Percentiles rank a stretch among this genome's conserved stretches.
Conservation (phyloP, 352 stramenopile genomes). For the Pythium biforme region DNA sequence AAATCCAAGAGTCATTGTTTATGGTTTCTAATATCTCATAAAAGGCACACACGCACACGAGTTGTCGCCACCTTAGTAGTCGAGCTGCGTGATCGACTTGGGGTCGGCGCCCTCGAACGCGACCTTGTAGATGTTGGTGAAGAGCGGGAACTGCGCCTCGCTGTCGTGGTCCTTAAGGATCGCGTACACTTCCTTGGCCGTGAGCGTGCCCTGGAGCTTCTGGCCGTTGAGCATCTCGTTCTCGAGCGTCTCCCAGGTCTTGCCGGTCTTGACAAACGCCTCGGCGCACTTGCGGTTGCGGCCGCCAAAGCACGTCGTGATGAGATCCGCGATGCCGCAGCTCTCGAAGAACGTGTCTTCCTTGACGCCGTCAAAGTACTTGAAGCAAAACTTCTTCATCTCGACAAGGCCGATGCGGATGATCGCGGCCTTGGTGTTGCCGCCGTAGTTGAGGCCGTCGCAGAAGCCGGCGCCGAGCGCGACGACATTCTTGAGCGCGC, state of each 20-base stretch:
- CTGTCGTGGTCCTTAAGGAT: slow-evolving; percentile 87
- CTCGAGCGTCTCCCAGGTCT: slow-evolving; percentile 92
- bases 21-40: slow-evolving; percentile 21
- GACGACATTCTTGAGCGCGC: slow-evolving; percentile 97
- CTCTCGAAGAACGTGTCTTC: slow-evolving; percentile 96
- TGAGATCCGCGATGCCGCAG: slow-evolving; percentile 97
- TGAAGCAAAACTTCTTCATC: slow-evolving; percentile 94
- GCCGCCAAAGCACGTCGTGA: slow-evolving; percentile 98
- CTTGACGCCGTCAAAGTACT: slow-evolving; percentile 93
- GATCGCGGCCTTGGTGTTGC: slow-evolving; percentile 98
- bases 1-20: background rate
- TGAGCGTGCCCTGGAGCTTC: slow-evolving; percentile 96
- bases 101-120: slow-evolving; percentile 88
- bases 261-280: slow-evolving; percentile 86
- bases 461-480: slow-evolving; percentile 96
- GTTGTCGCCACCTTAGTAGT: slow-evolving; percentile 14
- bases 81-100: slow-evolving; percentile 71
- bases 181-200: slow-evolving; percentile 91
- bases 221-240: slow-evolving; percentile 94
- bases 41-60: slow-evolving; percentile 7
- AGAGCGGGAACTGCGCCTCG: slow-evolving; percentile 88
- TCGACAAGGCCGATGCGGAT: slow-evolving; percentile 94
- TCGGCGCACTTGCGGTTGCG: slow-evolving; percentile 96
- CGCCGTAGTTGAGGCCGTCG: slow-evolving; percentile 92
- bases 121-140: slow-evolving; percentile 93